Base-by-base conservation (phyloP, 768 basidiomycete species). In the Tephrocybe sp. region DNA sequence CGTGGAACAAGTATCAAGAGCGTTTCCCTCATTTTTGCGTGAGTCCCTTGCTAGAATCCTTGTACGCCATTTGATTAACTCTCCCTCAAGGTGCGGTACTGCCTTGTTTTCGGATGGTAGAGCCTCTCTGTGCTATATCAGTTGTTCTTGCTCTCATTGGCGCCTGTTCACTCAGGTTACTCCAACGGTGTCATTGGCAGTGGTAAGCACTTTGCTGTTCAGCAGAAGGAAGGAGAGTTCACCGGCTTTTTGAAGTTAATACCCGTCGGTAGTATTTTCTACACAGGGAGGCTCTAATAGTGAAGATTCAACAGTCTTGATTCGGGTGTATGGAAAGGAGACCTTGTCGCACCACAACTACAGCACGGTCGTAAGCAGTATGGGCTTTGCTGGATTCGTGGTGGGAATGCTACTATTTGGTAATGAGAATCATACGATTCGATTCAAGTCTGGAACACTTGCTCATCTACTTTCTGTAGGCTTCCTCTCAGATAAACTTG, bases 71-170 rank as follows among this genome's bases (percentile, higher is more conserved):
- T n/a, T n/a, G n/a, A n/a, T n/a, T n/a, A n/a, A n/a, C n/a, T n/a
- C n/a, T n/a, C n/a, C n/a, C n/a, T n/a, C n/a, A 38, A 89, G 88
- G 12, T 91, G 89, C 62, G 89, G 90, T 58, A 91, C 90, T 3
- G 89, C 90, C 36, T 72, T 91, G 34, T 91, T 91, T 69, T 90
- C 89, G 18, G 89, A 91, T 63, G 89, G 88, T 86, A 65, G 13
- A 29, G 27, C 6, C 5, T 29, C 6, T 29, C 27, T 29, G 5
- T 16, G 23, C 27, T 49, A 41, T 47, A 39, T 43, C 25, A 25
- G 18, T n/a, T n/a, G 21, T 5, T 11, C 23, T 40, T 15, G 18
- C 45, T 45, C 18, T 42, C 37, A 6, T 34, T 15, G 33, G 33
- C n/a, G n/a, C n/a, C n/a, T n/a, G 15, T 15, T 7, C 13, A 34